Conservation (phyloP, 1,139 yeast genomes). For the Suhomyces yuchorum region DNA sequence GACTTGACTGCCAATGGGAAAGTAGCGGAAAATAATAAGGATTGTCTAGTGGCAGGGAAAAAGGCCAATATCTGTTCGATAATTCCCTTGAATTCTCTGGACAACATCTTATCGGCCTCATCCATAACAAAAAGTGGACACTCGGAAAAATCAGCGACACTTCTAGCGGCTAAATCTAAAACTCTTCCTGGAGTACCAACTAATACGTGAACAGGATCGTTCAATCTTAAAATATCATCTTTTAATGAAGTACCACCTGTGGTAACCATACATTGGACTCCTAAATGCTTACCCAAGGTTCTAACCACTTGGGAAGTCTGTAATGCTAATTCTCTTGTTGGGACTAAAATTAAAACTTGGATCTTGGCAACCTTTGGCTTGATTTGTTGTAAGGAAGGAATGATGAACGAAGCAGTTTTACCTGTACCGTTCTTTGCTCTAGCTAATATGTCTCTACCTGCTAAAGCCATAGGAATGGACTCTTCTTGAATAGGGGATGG, state of each 20-base stretch:
- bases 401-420: conserved; percentile 93
- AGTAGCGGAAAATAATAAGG: conserved; percentile 89
- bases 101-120: conserved; percentile 96
- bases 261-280: conserved; percentile 94
- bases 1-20: conserved; percentile 93
- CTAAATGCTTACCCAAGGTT: conserved; percentile 94
- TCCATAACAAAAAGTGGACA: conserved; percentile 95
- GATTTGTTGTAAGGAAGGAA: conserved; percentile 81
- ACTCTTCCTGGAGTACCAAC: conserved; percentile 98
- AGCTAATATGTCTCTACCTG: conserved; percentile 95
- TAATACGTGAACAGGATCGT: conserved; percentile 87
- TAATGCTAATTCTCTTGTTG: conserved; percentile 94
- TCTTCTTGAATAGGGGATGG: conserved; percentile 99
- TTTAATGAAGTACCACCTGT: conserved; percentile 96
- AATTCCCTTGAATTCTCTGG: conserved; percentile 85
- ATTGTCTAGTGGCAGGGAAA: conserved; percentile 81
- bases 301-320: conserved; percentile 97
- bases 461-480: conserved; percentile 91
- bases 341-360: conserved; percentile 87
- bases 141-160: conserved; percentile 81
- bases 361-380: conserved; percentile 84
- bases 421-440: conserved; percentile 99
- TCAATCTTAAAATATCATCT: conserved; percentile 91
- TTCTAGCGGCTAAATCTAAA: conserved; percentile 87
- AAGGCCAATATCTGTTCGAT: conserved; percentile 85